phyloP scores from a whole-genome alignment of 371 early-diverging fungal species.

The Lichtheimia ramosa region DNA sequence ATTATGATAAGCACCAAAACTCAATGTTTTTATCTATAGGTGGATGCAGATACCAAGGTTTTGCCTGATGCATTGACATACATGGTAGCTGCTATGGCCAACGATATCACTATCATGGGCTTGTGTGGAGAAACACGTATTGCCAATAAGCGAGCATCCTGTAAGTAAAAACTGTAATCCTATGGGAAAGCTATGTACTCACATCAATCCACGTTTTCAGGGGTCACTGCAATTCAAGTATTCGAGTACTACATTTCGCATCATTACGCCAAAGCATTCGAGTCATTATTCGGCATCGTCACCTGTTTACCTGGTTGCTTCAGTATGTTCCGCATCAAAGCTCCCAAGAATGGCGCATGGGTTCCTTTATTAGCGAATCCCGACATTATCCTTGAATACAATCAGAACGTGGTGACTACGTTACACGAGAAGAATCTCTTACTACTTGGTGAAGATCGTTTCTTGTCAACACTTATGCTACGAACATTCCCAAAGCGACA shows the following conservation, averaged over 20 bases:
- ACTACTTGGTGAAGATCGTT: constrained; percentile 95
- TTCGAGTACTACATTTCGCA: constrained; percentile 98
- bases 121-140: constrained; percentile 88
- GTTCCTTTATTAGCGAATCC: constrained; percentile 90
- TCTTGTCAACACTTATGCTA: constrained; percentile 92
- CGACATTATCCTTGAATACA: constrained; percentile 88
- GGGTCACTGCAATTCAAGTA: constrained; percentile 61
- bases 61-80: constrained; percentile 73
- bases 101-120: constrained; percentile 82
- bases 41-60: constrained; percentile 96
- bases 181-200: constrained; percentile 34
- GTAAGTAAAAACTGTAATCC: constrained; percentile 78
- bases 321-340: constrained; percentile 87
- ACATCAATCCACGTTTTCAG: constrained; percentile 23
- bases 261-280: constrained; percentile 94
- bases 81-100: constrained; percentile 83
- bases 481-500: constrained; percentile 91
- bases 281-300: constrained; percentile 95
- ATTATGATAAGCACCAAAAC: not conserved
- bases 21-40: constrained; percentile 25
- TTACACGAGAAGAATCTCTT: constrained; percentile 95
- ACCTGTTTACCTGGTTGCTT: constrained; percentile 98
- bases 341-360: constrained; percentile 75
- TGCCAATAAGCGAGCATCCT: constrained; percentile 76
- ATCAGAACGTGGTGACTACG: constrained; percentile 88